A percentile compares a stretch with the other conserved stretches of the same genome.
phyloP scores from a whole-genome alignment of 148 eudicot species.

The Rhododendron mucronatum region DNA sequence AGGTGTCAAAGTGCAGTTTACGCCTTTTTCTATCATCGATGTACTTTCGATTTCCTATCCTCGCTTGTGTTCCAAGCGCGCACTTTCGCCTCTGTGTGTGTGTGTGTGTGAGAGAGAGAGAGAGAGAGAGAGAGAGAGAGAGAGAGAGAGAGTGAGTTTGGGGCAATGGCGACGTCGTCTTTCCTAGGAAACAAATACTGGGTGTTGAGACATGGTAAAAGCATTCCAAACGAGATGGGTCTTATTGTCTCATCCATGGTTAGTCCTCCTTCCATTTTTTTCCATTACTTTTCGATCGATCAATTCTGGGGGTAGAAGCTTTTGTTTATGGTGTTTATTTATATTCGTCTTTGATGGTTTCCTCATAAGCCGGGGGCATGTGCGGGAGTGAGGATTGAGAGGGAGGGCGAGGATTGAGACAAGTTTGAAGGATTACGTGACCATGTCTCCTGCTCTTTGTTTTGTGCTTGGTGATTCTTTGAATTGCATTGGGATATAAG shows the following conservation, averaged over 20 bases:
- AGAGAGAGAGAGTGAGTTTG: background rate
- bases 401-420: too few species aligned
- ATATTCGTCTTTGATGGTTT: background rate
- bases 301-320: background rate
- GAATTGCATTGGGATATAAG: background rate
- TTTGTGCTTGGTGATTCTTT: background rate
- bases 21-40: too few species aligned
- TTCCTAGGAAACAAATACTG: slow-evolving; percentile 63
- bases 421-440: too few species aligned
- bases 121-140: background rate
- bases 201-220: slow-evolving; percentile 89
- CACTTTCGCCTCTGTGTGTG: background rate
- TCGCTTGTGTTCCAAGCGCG: too few species aligned
- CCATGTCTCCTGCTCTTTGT: background rate
- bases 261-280: slow-evolving; percentile 9
- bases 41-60: too few species aligned
- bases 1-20: too few species aligned
- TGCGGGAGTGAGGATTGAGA: too few species aligned
- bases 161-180: slow-evolving; percentile 20
- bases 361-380: background rate
- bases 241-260: slow-evolving; percentile 87
- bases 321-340: background rate
- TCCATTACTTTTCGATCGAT: background rate
- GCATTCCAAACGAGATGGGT: slow-evolving; percentile 82
- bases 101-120: too few species aligned